Conservation (phyloP, 2,329 filamentous ascomycete genomes). For the Neofusicoccum parvum region DNA sequence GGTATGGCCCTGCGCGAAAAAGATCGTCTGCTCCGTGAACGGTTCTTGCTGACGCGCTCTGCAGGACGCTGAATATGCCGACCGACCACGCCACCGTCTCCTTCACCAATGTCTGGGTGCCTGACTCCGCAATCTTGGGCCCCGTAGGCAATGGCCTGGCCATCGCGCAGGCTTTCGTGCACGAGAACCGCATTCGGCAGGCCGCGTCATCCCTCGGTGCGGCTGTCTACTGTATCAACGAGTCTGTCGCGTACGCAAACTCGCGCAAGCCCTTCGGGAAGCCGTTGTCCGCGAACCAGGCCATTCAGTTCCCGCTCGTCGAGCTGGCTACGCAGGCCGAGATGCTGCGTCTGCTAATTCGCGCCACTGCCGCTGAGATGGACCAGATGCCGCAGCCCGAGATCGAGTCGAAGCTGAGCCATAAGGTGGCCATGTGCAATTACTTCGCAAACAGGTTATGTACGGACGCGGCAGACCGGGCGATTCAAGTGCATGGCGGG, state of each 20-base stretch:
- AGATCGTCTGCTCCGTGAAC: too few species aligned
- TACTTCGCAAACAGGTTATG: constrained; percentile 65
- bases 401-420: constrained; percentile 61
- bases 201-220: constrained; percentile 63
- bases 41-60: background rate
- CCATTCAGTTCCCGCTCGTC: constrained; percentile 65
- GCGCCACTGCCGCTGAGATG: constrained; percentile 65
- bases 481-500: constrained; percentile 64
- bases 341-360: constrained; percentile 63
- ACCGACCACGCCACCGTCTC: constrained; percentile 65
- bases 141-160: constrained; percentile 57
- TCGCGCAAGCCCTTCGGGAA: constrained; percentile 58
- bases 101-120: constrained; percentile 60
- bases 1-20: constrained; percentile 33
- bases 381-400: constrained; percentile 50
- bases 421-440: constrained; percentile 68
- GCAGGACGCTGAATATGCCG: constrained; percentile 65
- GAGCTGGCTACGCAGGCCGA: constrained; percentile 63
- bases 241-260: constrained; percentile 59
- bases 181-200: constrained; percentile 68
- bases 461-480: constrained; percentile 62
- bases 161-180: constrained; percentile 65
- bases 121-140: constrained; percentile 56
- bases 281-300: constrained; percentile 61
- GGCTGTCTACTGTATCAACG: constrained; percentile 61